A percentile compares a stretch with the other conserved stretches of the same genome.
Conservation (phyloP, 2,329 filamentous ascomycete species). For the Plectosphaerella cucumerina region DNA sequence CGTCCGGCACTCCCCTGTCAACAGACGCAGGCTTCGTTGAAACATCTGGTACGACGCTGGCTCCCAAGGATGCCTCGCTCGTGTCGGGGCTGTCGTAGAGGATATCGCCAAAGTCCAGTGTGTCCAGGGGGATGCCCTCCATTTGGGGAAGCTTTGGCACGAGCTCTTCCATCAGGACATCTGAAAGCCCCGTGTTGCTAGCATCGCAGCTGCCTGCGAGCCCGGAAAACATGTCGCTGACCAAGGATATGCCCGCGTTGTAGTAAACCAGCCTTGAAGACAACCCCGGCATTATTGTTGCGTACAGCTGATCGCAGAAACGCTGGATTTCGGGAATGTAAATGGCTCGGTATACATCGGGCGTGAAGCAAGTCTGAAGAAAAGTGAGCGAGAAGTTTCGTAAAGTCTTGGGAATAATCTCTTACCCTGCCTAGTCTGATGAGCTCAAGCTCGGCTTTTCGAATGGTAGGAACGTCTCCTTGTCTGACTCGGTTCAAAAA, state of each 20-base stretch:
- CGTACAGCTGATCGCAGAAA: constrained; percentile 41
- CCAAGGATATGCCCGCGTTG: constrained; percentile 31
- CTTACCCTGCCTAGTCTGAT: constrained; percentile 47
- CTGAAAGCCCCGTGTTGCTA: too few species aligned
- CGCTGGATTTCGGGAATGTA: constrained; percentile 36
- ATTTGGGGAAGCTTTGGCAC: too few species aligned
- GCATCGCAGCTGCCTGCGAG: constrained; percentile 5
- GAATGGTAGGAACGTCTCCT: constrained; percentile 7
- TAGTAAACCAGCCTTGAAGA: constrained; percentile 36
- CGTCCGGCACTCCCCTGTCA: too few species aligned
- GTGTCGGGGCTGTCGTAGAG: constrained; percentile 7
- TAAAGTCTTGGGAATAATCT: background rate
- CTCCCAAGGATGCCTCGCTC: background rate
- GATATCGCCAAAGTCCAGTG: constrained; percentile 4
- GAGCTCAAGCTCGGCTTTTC: constrained; percentile 47
- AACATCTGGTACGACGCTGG: background rate
- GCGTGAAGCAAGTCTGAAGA: constrained; percentile 30
- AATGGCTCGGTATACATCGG: constrained; percentile 31
- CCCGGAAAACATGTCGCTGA: constrained; percentile 32
- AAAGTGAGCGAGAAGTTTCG: constrained; percentile 11
- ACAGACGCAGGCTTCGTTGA: too few species aligned
- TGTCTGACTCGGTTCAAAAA: too few species aligned
- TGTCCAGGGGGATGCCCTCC: too few species aligned
- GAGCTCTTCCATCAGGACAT: too few species aligned
- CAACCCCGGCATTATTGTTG: constrained; percentile 20